A percentile compares a stretch with the other conserved stretches of the same genome.
phyloP scores from a whole-genome alignment of 345 rosid genomes.

The Pistacia atlantica region DNA sequence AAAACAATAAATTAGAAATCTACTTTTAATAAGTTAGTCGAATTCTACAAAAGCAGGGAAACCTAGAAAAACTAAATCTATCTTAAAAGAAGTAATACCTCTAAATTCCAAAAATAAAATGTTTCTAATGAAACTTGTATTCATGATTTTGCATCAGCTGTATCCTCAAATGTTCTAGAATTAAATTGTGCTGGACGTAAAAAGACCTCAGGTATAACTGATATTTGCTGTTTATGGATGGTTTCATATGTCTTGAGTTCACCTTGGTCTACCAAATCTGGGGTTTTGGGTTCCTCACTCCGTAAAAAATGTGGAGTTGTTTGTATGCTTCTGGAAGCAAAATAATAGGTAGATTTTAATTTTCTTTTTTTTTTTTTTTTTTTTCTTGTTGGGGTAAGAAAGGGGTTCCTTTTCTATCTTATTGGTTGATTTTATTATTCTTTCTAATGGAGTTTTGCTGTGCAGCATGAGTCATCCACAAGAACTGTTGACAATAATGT shows the following conservation, averaged over 20 bases:
- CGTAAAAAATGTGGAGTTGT: not conserved
- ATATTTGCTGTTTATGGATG: not conserved
- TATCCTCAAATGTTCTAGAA: not conserved
- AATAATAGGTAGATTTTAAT: not conserved
- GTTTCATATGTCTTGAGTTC: not conserved
- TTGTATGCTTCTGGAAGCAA: not conserved
- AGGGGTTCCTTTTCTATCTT: not conserved
- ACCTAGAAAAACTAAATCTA: no score
- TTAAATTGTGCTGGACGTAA: not conserved
- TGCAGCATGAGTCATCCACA: constrained; percentile 79
- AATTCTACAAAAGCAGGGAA: no score
- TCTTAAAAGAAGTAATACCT: no score
- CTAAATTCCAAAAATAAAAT: no score
- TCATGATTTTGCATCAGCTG: no score
- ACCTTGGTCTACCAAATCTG: not conserved
- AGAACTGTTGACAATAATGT: constrained; percentile 73
- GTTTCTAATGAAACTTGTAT: no score
- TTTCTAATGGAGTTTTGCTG: constrained; percentile 9
- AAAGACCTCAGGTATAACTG: not conserved
- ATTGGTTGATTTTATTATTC: constrained; percentile 5
- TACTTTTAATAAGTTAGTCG: no score
- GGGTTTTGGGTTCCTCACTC: not conserved
- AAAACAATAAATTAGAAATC: no score
- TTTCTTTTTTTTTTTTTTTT: not conserved
- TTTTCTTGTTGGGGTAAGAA: not conserved